Evolutionary conservation across 1,284 basidiomycete species (phyloP), one percentile per base, ranked within the genome.

Genomic region (Paramarasmius palmivorus): DNA sequence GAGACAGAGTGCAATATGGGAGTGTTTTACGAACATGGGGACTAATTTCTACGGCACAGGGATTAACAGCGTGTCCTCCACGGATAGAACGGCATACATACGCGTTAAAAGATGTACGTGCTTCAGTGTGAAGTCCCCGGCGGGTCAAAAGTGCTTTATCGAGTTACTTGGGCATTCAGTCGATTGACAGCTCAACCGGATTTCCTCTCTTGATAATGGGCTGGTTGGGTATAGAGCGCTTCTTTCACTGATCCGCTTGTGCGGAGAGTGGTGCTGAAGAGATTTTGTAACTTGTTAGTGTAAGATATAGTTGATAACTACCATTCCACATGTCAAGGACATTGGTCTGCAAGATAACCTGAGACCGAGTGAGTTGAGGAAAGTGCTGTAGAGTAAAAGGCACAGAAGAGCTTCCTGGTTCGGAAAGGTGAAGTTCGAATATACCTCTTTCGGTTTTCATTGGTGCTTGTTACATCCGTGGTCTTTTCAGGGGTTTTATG

Each of bases 1-100:
- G 63, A 80, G 80, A 4, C 76, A 71, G 8, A 81, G 63, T 1
- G 74, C 74, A 47, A 79, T 59, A 49, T 73, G 59, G 20, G 64
- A 59, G 61, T 78, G 70, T 53, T 69, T 72, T 35, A 70, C 52
- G 19, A 78, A 58, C 4, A 63, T 0, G 76, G 74, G 7, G 78
- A 70, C 77, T 76, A 79, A 58, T 74, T 78, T 6, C 54, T 55
- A 34, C 19, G 5, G 35, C 2, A 12, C 12, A 35, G 39, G 22
- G 17, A 49, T 14, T 7, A 36, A n/a, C 40, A 25, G 39, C 14
- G 19, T 8, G 12, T 20, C 12, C 6, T 32, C 7, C 29, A 12
- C 12, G 32, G 19, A 22, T 19, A 47, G 47, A 22, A n/a, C n/a
- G n/a, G 39, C 32, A 25, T 7, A 25, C 36, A 14, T 32, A 20